Conservation (phyloP, 1,284 basidiomycete species). For the Microstroma glucosiphilum region DNA sequence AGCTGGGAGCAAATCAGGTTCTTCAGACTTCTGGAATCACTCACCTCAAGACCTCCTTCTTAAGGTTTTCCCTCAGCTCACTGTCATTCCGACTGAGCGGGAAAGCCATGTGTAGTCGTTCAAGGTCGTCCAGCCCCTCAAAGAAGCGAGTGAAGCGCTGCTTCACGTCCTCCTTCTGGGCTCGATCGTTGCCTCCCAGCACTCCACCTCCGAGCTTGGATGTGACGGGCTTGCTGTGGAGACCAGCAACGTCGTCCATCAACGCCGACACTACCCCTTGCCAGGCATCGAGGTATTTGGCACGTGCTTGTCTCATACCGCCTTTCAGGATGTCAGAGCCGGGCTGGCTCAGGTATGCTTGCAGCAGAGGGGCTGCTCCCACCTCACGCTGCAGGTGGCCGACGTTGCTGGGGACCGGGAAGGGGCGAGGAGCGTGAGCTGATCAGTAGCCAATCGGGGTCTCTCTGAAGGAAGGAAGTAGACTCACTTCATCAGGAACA, state of each 20-base stretch:
- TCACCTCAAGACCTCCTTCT: constrained; percentile 28
- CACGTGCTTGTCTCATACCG: constrained; percentile 33
- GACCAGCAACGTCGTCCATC: constrained; percentile 28
- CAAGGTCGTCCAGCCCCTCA: constrained; percentile 39
- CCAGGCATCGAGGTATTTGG: constrained; percentile 44
- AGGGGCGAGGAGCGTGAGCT: background rate
- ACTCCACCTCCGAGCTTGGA: constrained; percentile 30
- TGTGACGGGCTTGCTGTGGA: constrained; percentile 11
- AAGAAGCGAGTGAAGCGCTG: constrained; percentile 44
- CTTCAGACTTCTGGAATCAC: background rate
- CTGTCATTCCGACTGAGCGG: constrained; percentile 33
- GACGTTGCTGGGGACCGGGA: constrained; percentile 19
- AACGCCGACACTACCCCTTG: constrained; percentile 34
- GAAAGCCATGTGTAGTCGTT: constrained; percentile 39
- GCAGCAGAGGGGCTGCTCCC: constrained; percentile 15
- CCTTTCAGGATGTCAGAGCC: constrained; percentile 31
- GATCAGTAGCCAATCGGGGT: too few relatives aligned
- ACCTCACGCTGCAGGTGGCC: constrained; percentile 28
- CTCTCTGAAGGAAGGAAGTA: background rate
- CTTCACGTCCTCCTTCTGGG: constrained; percentile 39
- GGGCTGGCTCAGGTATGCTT: constrained; percentile 27
- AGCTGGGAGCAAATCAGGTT: background rate
- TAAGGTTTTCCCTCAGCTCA: constrained; percentile 27
- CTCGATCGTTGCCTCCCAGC: constrained; percentile 25
- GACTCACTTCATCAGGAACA: constrained; percentile 35